These are phyloP conservation scores for Jacaranda copaia DNA, from an alignment of 257 asterid genomes.

Conservation along the genomic window DNA sequence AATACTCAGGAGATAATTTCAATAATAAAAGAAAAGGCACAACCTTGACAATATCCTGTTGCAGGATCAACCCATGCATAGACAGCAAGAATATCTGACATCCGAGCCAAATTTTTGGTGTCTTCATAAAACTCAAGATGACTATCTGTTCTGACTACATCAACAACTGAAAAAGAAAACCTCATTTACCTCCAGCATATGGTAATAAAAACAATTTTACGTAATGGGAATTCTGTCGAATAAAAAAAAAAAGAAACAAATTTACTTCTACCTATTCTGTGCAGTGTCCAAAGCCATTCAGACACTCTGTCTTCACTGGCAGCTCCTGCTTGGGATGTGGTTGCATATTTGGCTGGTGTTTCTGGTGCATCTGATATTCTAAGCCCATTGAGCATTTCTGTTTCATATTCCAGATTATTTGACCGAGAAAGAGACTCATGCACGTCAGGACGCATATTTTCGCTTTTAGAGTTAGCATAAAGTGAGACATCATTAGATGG, in stretches of 20 bases:
- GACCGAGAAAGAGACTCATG: conserved; percentile 53
- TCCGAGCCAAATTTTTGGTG: conserved; percentile 88
- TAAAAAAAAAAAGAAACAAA: background rate
- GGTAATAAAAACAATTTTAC: conserved; percentile 14
- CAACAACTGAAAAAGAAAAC: conserved; percentile 67
- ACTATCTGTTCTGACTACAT: conserved; percentile 97
- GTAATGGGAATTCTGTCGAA: conserved; percentile 20
- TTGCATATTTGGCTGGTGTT: conserved; percentile 50
- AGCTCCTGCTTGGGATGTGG: conserved; percentile 63
- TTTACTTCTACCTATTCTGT: conserved; percentile 75
- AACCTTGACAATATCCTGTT: conserved; percentile 99
- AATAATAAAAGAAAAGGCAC: conserved; percentile 31
- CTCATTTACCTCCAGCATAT: conserved; percentile 25
- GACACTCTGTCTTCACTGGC: conserved; percentile 78
- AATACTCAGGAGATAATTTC: conserved; percentile 27
- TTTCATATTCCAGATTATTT: conserved; percentile 49
- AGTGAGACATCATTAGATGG: conserved; percentile 51
- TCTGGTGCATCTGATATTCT: conserved; percentile 74
- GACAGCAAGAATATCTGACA: conserved; percentile 99
- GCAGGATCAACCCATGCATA: conserved; percentile 98
- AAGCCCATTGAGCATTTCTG: conserved; percentile 55
- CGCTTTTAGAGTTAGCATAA: conserved; percentile 56
- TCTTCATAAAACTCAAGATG: conserved; percentile 96
- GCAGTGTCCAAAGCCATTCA: conserved; percentile 99
- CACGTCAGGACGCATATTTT: conserved; percentile 44